Conservation (phyloP, 2,329 filamentous ascomycete genomes). For the Pseudogymnoascus sp. region DNA sequence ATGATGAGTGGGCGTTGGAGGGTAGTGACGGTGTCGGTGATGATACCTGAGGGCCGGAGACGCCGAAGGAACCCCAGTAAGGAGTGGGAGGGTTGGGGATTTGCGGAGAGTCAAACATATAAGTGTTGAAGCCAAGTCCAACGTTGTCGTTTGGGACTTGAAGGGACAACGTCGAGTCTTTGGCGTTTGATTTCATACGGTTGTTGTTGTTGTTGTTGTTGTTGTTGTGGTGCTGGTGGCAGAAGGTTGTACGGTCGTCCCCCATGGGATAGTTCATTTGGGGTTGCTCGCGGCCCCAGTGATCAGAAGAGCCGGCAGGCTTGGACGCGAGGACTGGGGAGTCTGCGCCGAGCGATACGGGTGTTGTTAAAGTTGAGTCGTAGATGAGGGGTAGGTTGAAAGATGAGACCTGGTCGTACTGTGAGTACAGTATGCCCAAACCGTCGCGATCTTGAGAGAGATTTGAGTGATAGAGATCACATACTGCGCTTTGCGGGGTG, state of each 20-base stretch:
- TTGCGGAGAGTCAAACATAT: neutral
- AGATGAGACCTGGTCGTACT: neutral
- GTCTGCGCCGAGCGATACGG: conserved; percentile 20
- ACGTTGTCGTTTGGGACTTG: neutral
- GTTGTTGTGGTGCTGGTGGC: neutral
- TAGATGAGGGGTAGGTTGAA: conserved; percentile 19
- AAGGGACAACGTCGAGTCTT: neutral
- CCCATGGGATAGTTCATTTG: neutral
- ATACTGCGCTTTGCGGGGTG: neutral
- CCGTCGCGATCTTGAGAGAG: neutral
- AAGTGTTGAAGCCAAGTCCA: neutral
- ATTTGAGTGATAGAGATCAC: neutral
- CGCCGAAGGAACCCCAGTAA: conserved; percentile 21
- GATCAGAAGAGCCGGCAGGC: neutral
- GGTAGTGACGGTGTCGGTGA: conserved; percentile 17
- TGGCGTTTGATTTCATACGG: neutral
- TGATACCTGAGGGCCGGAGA: conserved; percentile 15
- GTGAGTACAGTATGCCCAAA: conserved; percentile 1
- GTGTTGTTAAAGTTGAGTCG: conserved; percentile 22
- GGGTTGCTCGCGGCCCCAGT: neutral
- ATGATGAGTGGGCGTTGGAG: conserved; percentile 14
- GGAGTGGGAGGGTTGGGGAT: conserved; percentile 10
- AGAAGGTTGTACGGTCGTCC: neutral
- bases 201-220: neutral
- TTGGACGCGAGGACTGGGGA: conserved; percentile 11